Evolutionary conservation across 306 rosid genomes (phyloP).

Genomic region (Benincasa hispida): DNA sequence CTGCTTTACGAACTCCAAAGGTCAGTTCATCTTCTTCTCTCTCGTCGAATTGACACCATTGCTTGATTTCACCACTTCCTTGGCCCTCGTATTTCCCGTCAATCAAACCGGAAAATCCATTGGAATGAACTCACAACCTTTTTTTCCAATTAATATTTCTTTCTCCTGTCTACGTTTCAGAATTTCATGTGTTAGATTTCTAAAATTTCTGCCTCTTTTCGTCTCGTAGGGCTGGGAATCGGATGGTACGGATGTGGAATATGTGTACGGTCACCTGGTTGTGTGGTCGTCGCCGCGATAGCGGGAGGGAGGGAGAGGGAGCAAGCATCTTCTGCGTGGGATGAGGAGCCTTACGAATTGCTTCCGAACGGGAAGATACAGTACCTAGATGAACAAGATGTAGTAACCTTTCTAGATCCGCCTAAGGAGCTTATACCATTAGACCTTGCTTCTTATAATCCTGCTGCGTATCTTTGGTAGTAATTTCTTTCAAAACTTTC

Average conservation of each 20-base stretch:
- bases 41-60: neutral
- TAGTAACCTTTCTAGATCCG: constrained; percentile 66
- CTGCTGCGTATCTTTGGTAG: constrained; percentile 78
- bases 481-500: neutral
- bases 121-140: neutral
- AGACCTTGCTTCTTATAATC: constrained; percentile 55
- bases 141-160: neutral
- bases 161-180: neutral
- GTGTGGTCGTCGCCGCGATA: constrained; percentile 9
- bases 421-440: constrained; percentile 65
- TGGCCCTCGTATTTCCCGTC: neutral
- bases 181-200: neutral
- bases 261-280: constrained; percentile 4
- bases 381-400: constrained; percentile 68
- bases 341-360: constrained; percentile 52
- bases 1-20: constrained; percentile 7
- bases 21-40: constrained; percentile 8
- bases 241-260: constrained; percentile 2
- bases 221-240: constrained; percentile 19
- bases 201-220: neutral
- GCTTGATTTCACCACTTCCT: neutral
- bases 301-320: constrained; percentile 20
- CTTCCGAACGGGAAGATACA: constrained; percentile 43
- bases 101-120: neutral
- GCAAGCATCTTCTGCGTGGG: constrained; percentile 41